Percentiles rank a stretch among this genome's conserved stretches.
Evolutionary conservation across 2,329 filamentous ascomycete genomes (phyloP).

Genomic region (Didymella keratinophila): DNA sequence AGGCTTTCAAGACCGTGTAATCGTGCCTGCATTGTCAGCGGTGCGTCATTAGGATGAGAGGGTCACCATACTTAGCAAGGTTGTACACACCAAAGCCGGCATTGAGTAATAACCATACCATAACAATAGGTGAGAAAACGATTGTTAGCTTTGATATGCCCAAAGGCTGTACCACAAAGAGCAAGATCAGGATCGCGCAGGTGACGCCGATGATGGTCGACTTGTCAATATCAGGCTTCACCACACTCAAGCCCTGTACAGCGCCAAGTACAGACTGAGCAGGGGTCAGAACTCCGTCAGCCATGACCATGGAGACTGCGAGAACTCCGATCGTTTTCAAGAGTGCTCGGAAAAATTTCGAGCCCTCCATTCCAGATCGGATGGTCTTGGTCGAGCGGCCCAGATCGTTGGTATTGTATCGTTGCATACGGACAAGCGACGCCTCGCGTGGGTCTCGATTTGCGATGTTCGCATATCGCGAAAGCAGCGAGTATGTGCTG

Average conservation of each 20-base stretch:
- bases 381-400: slow-evolving; percentile 60
- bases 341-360: slow-evolving; percentile 58
- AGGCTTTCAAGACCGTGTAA: slow-evolving; percentile 61
- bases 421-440: slow-evolving; percentile 65
- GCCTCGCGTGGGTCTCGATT: slow-evolving; percentile 65
- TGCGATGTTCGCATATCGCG: slow-evolving; percentile 66
- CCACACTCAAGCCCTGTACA: slow-evolving; percentile 69
- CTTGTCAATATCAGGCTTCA: slow-evolving; percentile 63
- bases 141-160: slow-evolving; percentile 69
- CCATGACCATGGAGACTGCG: slow-evolving; percentile 72
- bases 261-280: slow-evolving; percentile 75
- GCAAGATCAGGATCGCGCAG: slow-evolving; percentile 69
- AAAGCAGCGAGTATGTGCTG: slow-evolving; percentile 70
- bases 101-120: slow-evolving; percentile 73
- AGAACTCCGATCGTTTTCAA: slow-evolving; percentile 70
- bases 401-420: slow-evolving; percentile 66
- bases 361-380: slow-evolving; percentile 66
- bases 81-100: slow-evolving; percentile 68
- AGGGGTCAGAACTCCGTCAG: slow-evolving; percentile 72
- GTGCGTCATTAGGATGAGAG: too few species aligned
- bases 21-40: slow-evolving; percentile 51
- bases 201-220: slow-evolving; percentile 68
- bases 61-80: slow-evolving; percentile 31
- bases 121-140: slow-evolving; percentile 71
- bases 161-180: slow-evolving; percentile 72